Evolutionary conservation across 805 yeast genomes (phyloP).

Genomic region (Spathaspora passalidarum): DNA sequence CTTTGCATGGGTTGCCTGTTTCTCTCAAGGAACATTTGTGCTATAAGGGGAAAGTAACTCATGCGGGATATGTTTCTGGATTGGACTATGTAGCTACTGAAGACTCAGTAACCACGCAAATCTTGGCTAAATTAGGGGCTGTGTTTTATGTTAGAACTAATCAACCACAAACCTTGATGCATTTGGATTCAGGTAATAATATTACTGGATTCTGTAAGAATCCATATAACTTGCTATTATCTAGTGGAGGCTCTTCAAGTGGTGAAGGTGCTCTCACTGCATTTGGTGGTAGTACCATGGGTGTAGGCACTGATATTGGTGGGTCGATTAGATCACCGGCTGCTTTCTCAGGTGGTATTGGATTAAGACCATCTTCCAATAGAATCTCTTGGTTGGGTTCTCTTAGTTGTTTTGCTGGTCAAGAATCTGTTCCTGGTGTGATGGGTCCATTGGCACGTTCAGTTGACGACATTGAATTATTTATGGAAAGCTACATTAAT

Average conservation of each 20-base stretch:
- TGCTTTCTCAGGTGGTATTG: constrained; percentile 39
- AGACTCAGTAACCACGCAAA: constrained; percentile 28
- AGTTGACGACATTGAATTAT: constrained; percentile 63
- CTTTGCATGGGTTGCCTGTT: constrained; percentile 66
- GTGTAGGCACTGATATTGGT: constrained; percentile 44
- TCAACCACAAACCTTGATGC: constrained; percentile 46
- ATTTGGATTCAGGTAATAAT: constrained; percentile 40
- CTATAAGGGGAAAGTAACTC: constrained; percentile 32
- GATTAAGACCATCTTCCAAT: constrained; percentile 38
- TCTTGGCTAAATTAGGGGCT: constrained; percentile 40
- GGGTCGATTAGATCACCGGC: constrained; percentile 45
- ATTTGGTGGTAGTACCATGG: constrained; percentile 39
- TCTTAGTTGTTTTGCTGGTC: constrained; percentile 57
- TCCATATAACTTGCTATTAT: constrained; percentile 36
- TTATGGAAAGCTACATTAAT: constrained; percentile 63
- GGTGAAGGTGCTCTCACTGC: constrained; percentile 44
- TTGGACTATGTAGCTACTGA: constrained; percentile 26
- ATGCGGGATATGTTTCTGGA: constrained; percentile 37
- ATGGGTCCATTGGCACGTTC: constrained; percentile 67
- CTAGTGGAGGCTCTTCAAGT: constrained; percentile 44
- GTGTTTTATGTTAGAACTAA: constrained; percentile 42
- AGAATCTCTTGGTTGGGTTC: constrained; percentile 40
- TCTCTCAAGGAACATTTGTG: constrained; percentile 54
- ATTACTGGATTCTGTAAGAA: constrained; percentile 35
- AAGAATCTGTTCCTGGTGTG: constrained; percentile 63